phyloP scores from a whole-genome alignment of 345 rosid genomes.

The Gossypium raimondii region DNA sequence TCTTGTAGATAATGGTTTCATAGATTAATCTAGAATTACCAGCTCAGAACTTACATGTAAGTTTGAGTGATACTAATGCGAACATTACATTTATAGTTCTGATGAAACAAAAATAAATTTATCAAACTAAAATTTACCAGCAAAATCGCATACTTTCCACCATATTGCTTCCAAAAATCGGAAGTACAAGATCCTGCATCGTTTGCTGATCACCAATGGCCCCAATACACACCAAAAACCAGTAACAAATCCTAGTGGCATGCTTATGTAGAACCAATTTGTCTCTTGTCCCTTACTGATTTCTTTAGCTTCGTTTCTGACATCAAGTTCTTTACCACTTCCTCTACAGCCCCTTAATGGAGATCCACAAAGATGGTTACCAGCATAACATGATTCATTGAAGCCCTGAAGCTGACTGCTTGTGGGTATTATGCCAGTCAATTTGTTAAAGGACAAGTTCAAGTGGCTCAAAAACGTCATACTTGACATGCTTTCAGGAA shows the following conservation, averaged over 20 bases:
- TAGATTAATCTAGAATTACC: no score
- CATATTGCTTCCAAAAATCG: not conserved
- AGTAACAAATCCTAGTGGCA: not conserved
- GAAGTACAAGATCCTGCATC: not conserved
- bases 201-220: not conserved
- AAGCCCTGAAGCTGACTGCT: not conserved
- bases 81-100: no score
- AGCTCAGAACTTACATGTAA: no score
- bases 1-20: no score
- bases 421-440: not conserved
- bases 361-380: not conserved
- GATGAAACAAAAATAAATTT: no score
- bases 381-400: not conserved
- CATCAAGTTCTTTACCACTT: not conserved
- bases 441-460: not conserved
- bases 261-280: not conserved
- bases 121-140: not conserved
- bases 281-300: not conserved
- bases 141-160: not conserved
- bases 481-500: not conserved
- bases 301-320: not conserved
- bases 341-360: not conserved
- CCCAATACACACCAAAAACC: not conserved
- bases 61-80: no score
- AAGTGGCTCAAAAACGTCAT: not conserved